Evolutionary conservation across 2,329 filamentous ascomycete genomes (phyloP), one percentile per base, ranked within the genome.

Genomic region (Trichoderma guizhouense): DNA sequence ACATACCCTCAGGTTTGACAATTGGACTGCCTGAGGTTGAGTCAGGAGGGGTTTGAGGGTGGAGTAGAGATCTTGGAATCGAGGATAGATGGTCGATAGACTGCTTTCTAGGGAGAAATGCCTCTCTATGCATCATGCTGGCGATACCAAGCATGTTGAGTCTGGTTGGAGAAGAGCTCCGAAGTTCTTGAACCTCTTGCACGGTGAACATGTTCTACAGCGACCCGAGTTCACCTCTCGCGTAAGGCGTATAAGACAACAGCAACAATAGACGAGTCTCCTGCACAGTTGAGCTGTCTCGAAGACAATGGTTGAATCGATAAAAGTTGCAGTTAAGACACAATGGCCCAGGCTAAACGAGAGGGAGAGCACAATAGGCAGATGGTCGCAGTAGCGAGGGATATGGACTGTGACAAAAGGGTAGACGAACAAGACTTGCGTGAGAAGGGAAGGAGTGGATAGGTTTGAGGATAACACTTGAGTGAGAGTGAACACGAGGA

Each of bases 11-110:
- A 14, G 77, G 71, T 73, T 80, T 80, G 51, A 81, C 58, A 66
- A 76, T 78, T 4, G 80, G 80, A 64, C 80, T 82, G n/a, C 79
- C 78, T 53, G 79, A 80, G n/a, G 73, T 72, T 43, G 80, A 82
- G 71, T 78, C 77, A 64, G 78, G 78, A 72, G 79, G 78, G 26
- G 76, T 79, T 73, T 78, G 75, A 51, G 77, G 77, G 53, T 77
- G 76, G 30, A 73, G 68, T 21, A 74, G 57, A 18, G 74, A 70
- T 43, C 73, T 66, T 30, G 73, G 71, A 14, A 73, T 73, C 14
- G 75, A 72, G 28, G 74, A 74, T n/a, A 74, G 73, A 30, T 75
- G 21, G n/a, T 78, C 77, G 18, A 75, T 72, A 18, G 75, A 75
- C 18, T 74, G 47, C 62, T 69, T 76, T 24, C 76, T 72, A 18